Percentiles rank a stretch among this genome's conserved stretches.
phyloP scores from a whole-genome alignment of 441 rosid species.

The Pelargonium myrrhifolium region DNA sequence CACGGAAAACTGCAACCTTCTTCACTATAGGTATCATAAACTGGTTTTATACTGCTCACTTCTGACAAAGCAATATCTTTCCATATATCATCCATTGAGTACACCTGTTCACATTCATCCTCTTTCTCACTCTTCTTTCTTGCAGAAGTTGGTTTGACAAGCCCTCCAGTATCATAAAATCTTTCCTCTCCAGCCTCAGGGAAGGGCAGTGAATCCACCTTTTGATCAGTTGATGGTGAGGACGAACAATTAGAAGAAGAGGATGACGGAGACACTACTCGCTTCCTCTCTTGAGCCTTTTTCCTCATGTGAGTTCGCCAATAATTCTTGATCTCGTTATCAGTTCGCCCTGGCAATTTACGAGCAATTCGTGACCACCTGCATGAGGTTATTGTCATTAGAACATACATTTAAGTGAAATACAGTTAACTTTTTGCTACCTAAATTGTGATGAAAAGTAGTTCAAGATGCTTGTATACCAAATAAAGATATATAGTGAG shows the following conservation, averaged over 20 bases:
- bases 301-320: slow-evolving; percentile 90
- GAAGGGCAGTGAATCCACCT: slow-evolving; percentile 34
- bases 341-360: slow-evolving; percentile 84
- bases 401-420: not conserved
- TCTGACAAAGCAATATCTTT: slow-evolving; percentile 65
- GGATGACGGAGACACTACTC: slow-evolving; percentile 35
- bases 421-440: not conserved
- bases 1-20: slow-evolving; percentile 39
- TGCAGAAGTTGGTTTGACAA: slow-evolving; percentile 20
- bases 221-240: slow-evolving; percentile 43
- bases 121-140: slow-evolving; percentile 29
- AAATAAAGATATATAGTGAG: not conserved
- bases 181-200: slow-evolving; percentile 38
- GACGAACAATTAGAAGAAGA: slow-evolving; percentile 44
- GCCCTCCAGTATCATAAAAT: slow-evolving; percentile 69
- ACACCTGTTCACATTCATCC: slow-evolving; percentile 40
- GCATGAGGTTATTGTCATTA: slow-evolving; percentile 18
- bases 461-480: not conserved
- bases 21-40: slow-evolving; percentile 39
- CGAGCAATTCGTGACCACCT: slow-evolving; percentile 95
- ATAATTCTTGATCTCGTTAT: slow-evolving; percentile 92
- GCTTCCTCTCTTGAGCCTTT: slow-evolving; percentile 76
- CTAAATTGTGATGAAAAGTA: not conserved
- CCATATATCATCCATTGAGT: slow-evolving; percentile 91
- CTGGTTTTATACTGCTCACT: slow-evolving; percentile 41